A percentile compares a stretch with the other conserved stretches of the same genome.
Evolutionary conservation across 495 filamentous ascomycete species (phyloP).

Genomic region (Penicillium antarcticum): DNA sequence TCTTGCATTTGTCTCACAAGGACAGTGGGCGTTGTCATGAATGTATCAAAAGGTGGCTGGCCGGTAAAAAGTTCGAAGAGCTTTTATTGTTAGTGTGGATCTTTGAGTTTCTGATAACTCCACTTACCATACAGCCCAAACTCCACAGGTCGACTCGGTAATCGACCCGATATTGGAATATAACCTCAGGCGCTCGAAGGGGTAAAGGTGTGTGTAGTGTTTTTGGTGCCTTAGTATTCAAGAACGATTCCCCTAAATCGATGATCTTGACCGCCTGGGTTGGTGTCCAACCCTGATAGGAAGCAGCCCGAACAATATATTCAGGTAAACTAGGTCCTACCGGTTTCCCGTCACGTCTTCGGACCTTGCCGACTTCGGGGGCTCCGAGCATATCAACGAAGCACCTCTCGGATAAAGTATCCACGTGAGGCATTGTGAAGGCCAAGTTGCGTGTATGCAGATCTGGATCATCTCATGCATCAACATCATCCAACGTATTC

Average conservation of each 20-base stretch:
- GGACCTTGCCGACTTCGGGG: conserved; percentile 32
- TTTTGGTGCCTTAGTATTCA: conserved; percentile 16
- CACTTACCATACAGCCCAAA: conserved; percentile 31
- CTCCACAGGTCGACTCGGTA: conserved; percentile 42
- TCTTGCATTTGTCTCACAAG: conserved; percentile 34
- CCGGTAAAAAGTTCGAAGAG: conserved; percentile 37
- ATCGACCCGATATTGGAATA: conserved; percentile 39
- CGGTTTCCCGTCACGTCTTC: conserved; percentile 29
- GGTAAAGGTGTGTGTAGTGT: conserved; percentile 31
- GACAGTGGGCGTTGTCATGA: conserved; percentile 26
- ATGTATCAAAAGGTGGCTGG: conserved; percentile 35
- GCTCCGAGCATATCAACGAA: conserved; percentile 33
- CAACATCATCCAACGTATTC: conserved; percentile 10
- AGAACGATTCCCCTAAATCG: conserved; percentile 44
- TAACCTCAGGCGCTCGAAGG: conserved; percentile 40
- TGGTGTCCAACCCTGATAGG: conserved; percentile 17
- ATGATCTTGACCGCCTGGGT: conserved; percentile 31
- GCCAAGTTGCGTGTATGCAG: conserved; percentile 48
- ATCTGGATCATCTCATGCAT: conserved; percentile 22
- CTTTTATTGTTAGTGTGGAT: conserved; percentile 13
- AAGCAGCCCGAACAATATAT: conserved; percentile 32
- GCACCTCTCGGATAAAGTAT: conserved; percentile 19
- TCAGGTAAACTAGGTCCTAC: conserved; percentile 28
- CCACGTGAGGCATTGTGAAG: conserved; percentile 28
- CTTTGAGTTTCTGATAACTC: background rate